Percentiles rank a stretch among this genome's conserved stretches.
These are phyloP conservation scores for Globisporangium radiosum DNA, from an alignment of 352 stramenopile species.

Conservation along the genomic window DNA sequence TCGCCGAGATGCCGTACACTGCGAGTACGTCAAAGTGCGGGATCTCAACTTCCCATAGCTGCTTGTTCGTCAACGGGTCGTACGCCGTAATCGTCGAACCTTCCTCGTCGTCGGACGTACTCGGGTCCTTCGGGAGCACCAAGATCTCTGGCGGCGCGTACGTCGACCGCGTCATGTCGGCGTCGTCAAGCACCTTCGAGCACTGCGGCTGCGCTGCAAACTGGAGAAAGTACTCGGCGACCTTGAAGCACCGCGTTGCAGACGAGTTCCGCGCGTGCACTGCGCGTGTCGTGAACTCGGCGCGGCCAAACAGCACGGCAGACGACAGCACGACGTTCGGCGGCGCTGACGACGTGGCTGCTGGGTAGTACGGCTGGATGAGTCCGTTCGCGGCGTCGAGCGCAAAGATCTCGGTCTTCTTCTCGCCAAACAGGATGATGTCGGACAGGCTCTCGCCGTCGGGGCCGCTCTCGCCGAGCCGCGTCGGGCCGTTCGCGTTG, in stretches of 20 bases:
- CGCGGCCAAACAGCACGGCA: slow-evolving; percentile 63
- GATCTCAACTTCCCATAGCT: slow-evolving; percentile 71
- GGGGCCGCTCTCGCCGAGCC: slow-evolving; percentile 26
- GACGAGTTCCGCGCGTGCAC: slow-evolving; percentile 57
- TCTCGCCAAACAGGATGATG: slow-evolving; percentile 74
- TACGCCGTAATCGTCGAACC: slow-evolving; percentile 66
- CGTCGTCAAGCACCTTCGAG: slow-evolving; percentile 13
- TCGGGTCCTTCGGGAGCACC: slow-evolving; percentile 50
- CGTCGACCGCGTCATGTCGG: slow-evolving; percentile 6
- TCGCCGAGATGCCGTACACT: slow-evolving; percentile 55
- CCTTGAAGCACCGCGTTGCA: slow-evolving; percentile 62
- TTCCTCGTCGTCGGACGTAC: slow-evolving; percentile 41
- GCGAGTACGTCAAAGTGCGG: slow-evolving; percentile 65
- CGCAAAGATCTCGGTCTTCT: slow-evolving; percentile 63
- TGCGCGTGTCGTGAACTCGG: slow-evolving; percentile 63
- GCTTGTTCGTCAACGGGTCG: slow-evolving; percentile 60
- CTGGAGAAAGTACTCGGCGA: slow-evolving; percentile 81
- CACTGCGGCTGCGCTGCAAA: slow-evolving; percentile 54
- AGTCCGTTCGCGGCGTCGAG: slow-evolving; percentile 58
- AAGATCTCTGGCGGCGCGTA: slow-evolving; percentile 39
- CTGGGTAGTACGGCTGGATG: slow-evolving; percentile 37
- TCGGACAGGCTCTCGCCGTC: slow-evolving; percentile 28
- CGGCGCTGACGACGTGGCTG: slow-evolving; percentile 16
- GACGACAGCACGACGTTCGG: slow-evolving; percentile 15
- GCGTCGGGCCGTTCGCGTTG: slow-evolving; percentile 62